Base-by-base conservation (phyloP, 208 protist species). In the Entamoeba moshkovskii region DNA sequence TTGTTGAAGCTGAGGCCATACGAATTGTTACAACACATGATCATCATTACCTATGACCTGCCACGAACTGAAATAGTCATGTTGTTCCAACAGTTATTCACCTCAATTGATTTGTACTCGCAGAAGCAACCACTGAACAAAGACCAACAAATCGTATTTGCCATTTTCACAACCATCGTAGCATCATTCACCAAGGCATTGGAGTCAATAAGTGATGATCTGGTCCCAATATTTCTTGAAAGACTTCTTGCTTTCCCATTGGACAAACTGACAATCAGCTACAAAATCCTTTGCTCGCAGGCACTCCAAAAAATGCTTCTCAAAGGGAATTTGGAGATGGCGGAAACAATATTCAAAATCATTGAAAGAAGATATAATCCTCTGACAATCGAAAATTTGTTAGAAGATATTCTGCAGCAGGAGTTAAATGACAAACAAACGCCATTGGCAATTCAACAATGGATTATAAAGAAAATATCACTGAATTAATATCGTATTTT, bases 401-500 rank as follows among this genome's bases (percentile, higher is more conserved):
- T 73, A 38, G 29, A 73, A 13, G 59, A 73, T 38, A 73, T 73
- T 73, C n/a, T 73, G 6, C 18, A 73, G 6, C 18, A 25, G 8
- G 59, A 42, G 22, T 73, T 73, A 38, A n/a, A 38, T 38, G n/a
- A 73, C 11, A 73, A 73, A 38, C 59, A 73, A 38, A 73, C 1
- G 1, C 11, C 59, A 73, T 0, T 29, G 6, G n/a, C 11, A 42
- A 8, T 2, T n/a, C 59, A 73, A 73, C 18, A 73, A 42, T 73
- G 59, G 59, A 73, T 73, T n/a, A 73, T 73, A 73, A 73, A 73
- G 59, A 73, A 73, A 73, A 73, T 73, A n/a, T 25, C 59, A 73
- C n/a, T n/a, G n/a, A n/a, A n/a, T n/a, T n/a, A n/a, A n/a, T n/a
- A n/a, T n/a, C n/a, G n/a, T n/a, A n/a, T n/a, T n/a, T n/a, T n/a